Evolutionary conservation across 306 rosid genomes (phyloP).

Genomic region (Vigna nakashimae): DNA sequence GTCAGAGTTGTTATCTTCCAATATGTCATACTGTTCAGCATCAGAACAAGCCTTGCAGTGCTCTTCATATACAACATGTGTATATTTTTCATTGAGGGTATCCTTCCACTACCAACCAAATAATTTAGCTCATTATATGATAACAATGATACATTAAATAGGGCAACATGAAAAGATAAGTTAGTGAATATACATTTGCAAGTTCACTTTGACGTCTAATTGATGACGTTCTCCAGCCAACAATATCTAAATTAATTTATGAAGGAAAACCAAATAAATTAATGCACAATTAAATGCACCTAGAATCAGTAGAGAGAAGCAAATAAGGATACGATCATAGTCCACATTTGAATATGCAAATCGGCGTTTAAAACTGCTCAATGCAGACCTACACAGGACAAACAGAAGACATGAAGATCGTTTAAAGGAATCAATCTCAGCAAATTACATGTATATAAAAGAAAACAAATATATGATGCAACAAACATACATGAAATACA

Average conservation of each 20-base stretch:
- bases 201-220: conserved; percentile 82
- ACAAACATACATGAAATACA: conserved; percentile 78
- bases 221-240: conserved; percentile 98
- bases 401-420: conserved; percentile 28
- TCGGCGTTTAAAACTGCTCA: conserved; percentile 76
- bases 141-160: conserved; percentile 26
- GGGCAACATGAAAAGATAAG: conserved; percentile 37
- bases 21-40: conserved; percentile 64
- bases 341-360: conserved; percentile 87
- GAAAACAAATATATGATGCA: conserved; percentile 27
- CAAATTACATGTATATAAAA: conserved; percentile 14
- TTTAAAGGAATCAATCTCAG: conserved; percentile 16
- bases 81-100: conserved; percentile 79
- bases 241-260: conserved; percentile 67
- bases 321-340: conserved; percentile 81
- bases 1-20: conserved; percentile 54
- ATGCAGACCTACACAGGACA: conserved; percentile 81
- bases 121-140: conserved; percentile 16
- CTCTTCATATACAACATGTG: conserved; percentile 92
- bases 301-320: conserved; percentile 15
- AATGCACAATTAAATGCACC: conserved; percentile 6
- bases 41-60: conserved; percentile 82
- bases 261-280: conserved; percentile 52
- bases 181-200: conserved; percentile 71
- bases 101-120: conserved; percentile 81